Percentiles rank a stretch among this genome's conserved stretches.
These are phyloP conservation scores for Globisporangium parvum DNA, from an alignment of 352 stramenopile species.

Conservation along the genomic window DNA sequence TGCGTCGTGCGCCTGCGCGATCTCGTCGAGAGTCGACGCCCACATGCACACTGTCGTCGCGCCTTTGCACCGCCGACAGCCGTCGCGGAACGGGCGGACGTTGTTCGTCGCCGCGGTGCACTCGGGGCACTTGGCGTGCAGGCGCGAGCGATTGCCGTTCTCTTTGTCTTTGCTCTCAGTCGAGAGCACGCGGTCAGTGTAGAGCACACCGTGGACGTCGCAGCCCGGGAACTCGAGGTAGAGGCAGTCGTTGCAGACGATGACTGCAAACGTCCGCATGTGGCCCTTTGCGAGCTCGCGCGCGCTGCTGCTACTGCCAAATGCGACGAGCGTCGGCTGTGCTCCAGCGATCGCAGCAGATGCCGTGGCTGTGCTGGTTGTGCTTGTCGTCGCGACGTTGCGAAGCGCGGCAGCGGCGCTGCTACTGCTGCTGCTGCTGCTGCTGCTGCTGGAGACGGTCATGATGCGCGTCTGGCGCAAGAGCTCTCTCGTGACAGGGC, in stretches of 20 bases:
- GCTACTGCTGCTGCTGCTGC: conserved; percentile 8
- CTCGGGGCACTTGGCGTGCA: conserved; percentile 77
- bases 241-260: conserved; percentile 75
- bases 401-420: neutral
- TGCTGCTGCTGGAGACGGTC: conserved; percentile 42
- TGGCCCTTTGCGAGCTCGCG: neutral
- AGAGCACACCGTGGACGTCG: conserved; percentile 79
- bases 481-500: conserved; percentile 10
- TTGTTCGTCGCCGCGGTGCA: conserved; percentile 82
- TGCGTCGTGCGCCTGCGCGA: conserved; percentile 55
- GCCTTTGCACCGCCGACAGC: conserved; percentile 77
- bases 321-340: conserved; percentile 1
- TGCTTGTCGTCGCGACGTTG: conserved; percentile 1
- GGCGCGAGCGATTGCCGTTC: conserved; percentile 1
- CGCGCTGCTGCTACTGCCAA: neutral
- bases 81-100: conserved; percentile 75
- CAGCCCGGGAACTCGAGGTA: conserved; percentile 87
- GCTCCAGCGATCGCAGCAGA: neutral
- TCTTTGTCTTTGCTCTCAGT: conserved; percentile 9
- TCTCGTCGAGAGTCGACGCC: conserved; percentile 55
- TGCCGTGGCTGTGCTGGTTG: conserved; percentile 3
- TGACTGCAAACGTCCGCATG: conserved; percentile 72
- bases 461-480: conserved; percentile 15
- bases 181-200: conserved; percentile 50
- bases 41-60: conserved; percentile 69